Base-by-base conservation (phyloP, 768 basidiomycete species). In the Termitomyces sp. region DNA sequence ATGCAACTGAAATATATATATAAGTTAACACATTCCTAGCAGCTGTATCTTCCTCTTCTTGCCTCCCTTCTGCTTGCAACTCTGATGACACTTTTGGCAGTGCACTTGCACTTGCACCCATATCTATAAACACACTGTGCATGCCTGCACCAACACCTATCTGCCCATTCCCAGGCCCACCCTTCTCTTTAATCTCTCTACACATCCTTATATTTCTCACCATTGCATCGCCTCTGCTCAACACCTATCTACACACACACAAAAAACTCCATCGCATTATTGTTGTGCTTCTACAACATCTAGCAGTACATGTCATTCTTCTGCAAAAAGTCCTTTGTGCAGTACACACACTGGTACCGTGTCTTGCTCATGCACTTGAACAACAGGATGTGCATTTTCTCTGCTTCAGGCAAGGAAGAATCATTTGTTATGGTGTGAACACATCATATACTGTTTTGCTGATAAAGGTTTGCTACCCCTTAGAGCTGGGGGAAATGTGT, bases 241-340 rank as follows among this genome's bases (percentile, higher is more conserved):
- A 32, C 7, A 51, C 53, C 32, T 51, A 30, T 14, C 57, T 51
- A 33, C 57, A 58, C 2, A 61, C 60, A 46, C 60, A 61, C n/a
- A 8, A 61, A 55, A 61, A 61, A 61, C 60, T 62, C 61, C 1
- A 39, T 52, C 36, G 61, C 61, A 42, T 62, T 55, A 47, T 62
- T 52, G 14, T 59, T 59, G 46, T 62, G 62, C 47, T 62, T 62
- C 37, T 55, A 3, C 24, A 51, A 59, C 62, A 62, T 62, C 34
- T 62, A 58, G 30, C 62, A 37, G 10, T 59, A 62, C 47, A 58
- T 58, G 24, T 62, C 62, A 52, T 62, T 62, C 43, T 59, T 59
- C n/a, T 58, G 26, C 5, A 46, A 49, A 42, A 62, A 62, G 27
- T 62, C 58, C 34, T 56, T 59, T 2, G 30, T 5, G 55, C 62